A percentile compares a stretch with the other conserved stretches of the same genome.
These are phyloP conservation scores for Xylaria acuta DNA, from an alignment of 495 filamentous ascomycete genomes.

Conservation along the genomic window DNA sequence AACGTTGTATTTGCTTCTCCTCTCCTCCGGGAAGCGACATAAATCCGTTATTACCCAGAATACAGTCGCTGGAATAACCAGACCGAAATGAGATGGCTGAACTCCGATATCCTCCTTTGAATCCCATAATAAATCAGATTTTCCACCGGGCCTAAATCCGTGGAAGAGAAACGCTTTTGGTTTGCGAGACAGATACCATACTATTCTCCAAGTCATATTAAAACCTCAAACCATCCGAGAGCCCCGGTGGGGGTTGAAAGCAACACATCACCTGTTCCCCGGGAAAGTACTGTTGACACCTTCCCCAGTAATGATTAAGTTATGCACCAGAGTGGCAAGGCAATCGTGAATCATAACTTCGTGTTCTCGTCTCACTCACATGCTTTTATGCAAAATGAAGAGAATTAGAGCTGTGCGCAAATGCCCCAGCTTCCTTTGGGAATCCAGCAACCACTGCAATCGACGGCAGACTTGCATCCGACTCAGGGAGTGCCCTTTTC, in stretches of 20 bases:
- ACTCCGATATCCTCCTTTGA: slow-evolving; percentile 10
- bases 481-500: slow-evolving; percentile 30
- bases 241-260: not conserved
- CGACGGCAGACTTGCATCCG: slow-evolving; percentile 27
- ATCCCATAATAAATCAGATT: not conserved
- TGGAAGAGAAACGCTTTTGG: slow-evolving; percentile 13
- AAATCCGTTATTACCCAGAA: not conserved
- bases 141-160: not conserved
- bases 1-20: not conserved
- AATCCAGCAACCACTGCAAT: slow-evolving; percentile 29
- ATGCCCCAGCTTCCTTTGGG: not conserved
- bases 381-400: not conserved
- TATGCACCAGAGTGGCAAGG: slow-evolving; percentile 16
- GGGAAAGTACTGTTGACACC: slow-evolving; percentile 20
- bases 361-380: slow-evolving; percentile 13
- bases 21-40: not conserved
- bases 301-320: not conserved
- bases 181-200: slow-evolving; percentile 10
- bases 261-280: not conserved
- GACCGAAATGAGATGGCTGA: slow-evolving; percentile 18
- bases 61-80: not conserved
- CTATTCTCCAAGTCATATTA: slow-evolving; percentile 12
- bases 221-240: slow-evolving; percentile 8
- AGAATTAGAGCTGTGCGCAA: slow-evolving; percentile 11
- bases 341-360: slow-evolving; percentile 25